Evolutionary conservation across 225 moss, liverwort and hornwort genomes (phyloP), one percentile per base, ranked within the genome.

Genomic region (Physcomitrellopsis africana): DNA sequence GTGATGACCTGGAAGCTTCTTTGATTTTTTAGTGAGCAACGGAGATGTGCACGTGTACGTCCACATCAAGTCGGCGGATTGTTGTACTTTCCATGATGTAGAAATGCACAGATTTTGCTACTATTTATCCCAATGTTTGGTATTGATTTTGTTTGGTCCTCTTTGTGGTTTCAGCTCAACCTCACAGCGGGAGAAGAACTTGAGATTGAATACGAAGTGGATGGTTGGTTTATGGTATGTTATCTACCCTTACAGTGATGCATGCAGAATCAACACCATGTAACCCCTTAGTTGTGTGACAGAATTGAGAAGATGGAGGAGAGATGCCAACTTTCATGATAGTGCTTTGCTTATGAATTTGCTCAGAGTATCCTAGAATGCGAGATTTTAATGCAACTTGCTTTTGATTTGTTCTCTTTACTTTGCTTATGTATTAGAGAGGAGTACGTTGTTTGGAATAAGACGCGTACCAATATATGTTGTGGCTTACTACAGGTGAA

Each of bases 171-270:
- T 69, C 94, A 97, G 96, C 74, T 99, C 60, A 95, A 84, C 75
- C 62, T 99, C 57, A 85, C 85, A 55, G 95, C 87, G 55, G 95
- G 93, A 81, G 99, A 99, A 76, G 93, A 99, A 65, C 73, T 99
- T 65, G 99, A 99, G 85, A 99, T 99, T 68, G 95, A 99, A 75
- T 99, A 99, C 72, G 95, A 99, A 87, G 90, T 99, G 54, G 95
- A 95, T 76, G 99, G 99, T 63, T 99, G 99, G 99, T 99, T 89
- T 74, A 93, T 89, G 84, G 99, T 99, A 77, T 77, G 91, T 94
- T 70, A 61, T 70, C 70, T 17, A 47, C 67, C 73, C 61, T 70
- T 51, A 16, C 22, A 15, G 3, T 68, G 43, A 1, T 70, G 11
- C 32, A 37, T 82, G 47, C 53, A 51, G 22, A 26, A 41, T 65